Percentiles rank a stretch among this genome's conserved stretches.
phyloP scores from a whole-genome alignment of 805 yeast species.

The Brettanomyces anomalus region DNA sequence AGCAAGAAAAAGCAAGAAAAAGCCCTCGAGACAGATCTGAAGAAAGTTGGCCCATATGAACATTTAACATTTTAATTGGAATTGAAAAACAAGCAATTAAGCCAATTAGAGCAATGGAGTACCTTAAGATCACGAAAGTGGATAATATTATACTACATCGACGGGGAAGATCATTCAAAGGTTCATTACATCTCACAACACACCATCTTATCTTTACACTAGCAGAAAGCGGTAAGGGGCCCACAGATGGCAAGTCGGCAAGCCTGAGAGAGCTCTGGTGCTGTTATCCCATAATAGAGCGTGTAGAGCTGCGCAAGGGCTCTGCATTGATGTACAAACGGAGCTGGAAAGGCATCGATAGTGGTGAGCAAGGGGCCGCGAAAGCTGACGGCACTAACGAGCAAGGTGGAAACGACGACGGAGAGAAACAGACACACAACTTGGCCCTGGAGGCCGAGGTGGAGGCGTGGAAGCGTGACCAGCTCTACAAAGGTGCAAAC shows the following conservation, averaged over 20 bases:
- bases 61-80: too few relatives aligned
- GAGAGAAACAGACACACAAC: not conserved
- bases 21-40: too few relatives aligned
- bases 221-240: not conserved
- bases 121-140: conserved; percentile 44
- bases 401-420: not conserved
- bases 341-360: not conserved
- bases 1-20: too few relatives aligned
- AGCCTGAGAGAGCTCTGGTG: conserved; percentile 68
- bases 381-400: not conserved
- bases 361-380: not conserved
- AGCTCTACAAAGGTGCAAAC: conserved; percentile 31
- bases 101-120: conserved; percentile 34
- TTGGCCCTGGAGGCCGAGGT: conserved; percentile 3
- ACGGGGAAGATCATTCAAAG: conserved; percentile 46
- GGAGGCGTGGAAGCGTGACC: conserved; percentile 5
- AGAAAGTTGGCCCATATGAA: too few relatives aligned
- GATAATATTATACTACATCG: conserved; percentile 40
- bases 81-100: too few relatives aligned
- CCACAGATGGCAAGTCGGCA: not conserved
- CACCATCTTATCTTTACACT: conserved; percentile 64
- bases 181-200: conserved; percentile 61
- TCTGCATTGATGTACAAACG: conserved; percentile 28
- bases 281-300: conserved; percentile 76
- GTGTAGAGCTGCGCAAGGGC: conserved; percentile 49